These are phyloP conservation scores for Fusarium clavum DNA, from an alignment of 2,329 filamentous ascomycete genomes.

Conservation along the genomic window DNA sequence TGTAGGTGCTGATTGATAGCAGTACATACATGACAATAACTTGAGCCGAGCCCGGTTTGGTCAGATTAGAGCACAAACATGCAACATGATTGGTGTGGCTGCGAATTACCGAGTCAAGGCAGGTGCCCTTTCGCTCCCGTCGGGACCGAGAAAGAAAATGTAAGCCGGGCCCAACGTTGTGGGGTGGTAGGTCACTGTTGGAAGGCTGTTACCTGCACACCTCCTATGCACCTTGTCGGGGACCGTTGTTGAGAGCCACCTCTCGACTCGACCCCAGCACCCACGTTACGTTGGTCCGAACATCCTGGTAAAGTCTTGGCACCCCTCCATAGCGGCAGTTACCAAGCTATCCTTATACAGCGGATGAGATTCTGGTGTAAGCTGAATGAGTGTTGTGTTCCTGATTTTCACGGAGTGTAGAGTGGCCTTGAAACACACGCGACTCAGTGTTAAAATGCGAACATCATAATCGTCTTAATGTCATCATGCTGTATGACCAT, in stretches of 20 bases:
- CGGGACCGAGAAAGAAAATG: slow-evolving; percentile 42
- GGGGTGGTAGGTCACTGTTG: slow-evolving; percentile 26
- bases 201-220: slow-evolving; percentile 24
- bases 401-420: slow-evolving; percentile 8
- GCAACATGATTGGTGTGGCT: slow-evolving; percentile 37
- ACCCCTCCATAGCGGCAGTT: slow-evolving; percentile 33
- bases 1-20: neutral
- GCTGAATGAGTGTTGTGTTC: slow-evolving; percentile 17
- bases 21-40: neutral
- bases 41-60: slow-evolving; percentile 11
- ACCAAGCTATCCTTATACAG: slow-evolving; percentile 31
- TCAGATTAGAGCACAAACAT: slow-evolving; percentile 4
- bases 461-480: neutral
- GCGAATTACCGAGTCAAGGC: slow-evolving; percentile 39
- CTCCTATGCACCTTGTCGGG: neutral
- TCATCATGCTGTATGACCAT: neutral
- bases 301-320: slow-evolving; percentile 37
- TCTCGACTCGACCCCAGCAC: slow-evolving; percentile 25
- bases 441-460: neutral
- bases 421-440: neutral
- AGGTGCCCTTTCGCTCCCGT: slow-evolving; percentile 41
- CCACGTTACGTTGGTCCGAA: slow-evolving; percentile 45
- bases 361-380: slow-evolving; percentile 24
- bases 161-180: slow-evolving; percentile 40
- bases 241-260: slow-evolving; percentile 21